Percentiles rank a stretch among this genome's conserved stretches.
phyloP scores from a whole-genome alignment of 169 alveolate species.

The Plasmodium vivax region DNA sequence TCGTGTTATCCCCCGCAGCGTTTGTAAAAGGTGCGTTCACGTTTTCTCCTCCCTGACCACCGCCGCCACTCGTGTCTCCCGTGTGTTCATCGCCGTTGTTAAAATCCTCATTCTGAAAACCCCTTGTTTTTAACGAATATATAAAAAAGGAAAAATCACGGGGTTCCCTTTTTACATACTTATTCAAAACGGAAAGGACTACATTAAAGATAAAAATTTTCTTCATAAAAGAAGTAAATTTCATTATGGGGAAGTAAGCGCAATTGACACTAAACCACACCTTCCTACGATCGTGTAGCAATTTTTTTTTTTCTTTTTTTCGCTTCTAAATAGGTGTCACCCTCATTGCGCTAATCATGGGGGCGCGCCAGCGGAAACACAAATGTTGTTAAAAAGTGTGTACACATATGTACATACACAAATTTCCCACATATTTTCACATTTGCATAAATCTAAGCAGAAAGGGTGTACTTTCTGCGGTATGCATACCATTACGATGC shows the following conservation, averaged over 20 bases:
- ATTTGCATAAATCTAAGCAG: background rate
- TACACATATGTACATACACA: background rate
- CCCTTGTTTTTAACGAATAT: slow-evolving; percentile 36
- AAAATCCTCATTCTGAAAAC: background rate
- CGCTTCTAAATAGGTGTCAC: background rate
- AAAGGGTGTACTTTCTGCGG: background rate
- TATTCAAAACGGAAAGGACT: slow-evolving; percentile 25
- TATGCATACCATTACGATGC: background rate
- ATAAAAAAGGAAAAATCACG: slow-evolving; percentile 33
- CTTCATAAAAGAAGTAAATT: slow-evolving; percentile 21
- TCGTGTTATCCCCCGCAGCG: background rate
- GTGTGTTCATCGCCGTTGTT: slow-evolving; percentile 4
- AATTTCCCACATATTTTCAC: background rate
- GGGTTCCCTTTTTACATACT: slow-evolving; percentile 20
- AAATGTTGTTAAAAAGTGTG: background rate
- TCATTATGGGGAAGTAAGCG: slow-evolving; percentile 27
- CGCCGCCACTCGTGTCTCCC: background rate
- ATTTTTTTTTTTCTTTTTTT: background rate
- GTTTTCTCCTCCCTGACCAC: background rate
- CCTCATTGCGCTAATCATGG: slow-evolving; percentile 6
- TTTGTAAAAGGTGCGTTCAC: background rate
- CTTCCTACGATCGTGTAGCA: background rate
- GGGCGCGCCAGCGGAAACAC: background rate
- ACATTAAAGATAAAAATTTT: slow-evolving; percentile 31
- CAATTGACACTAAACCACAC: slow-evolving; percentile 4